Evolutionary conservation across 108 stramenopile genomes (phyloP).

Genomic region (Phaeodactylum tricornutum): DNA sequence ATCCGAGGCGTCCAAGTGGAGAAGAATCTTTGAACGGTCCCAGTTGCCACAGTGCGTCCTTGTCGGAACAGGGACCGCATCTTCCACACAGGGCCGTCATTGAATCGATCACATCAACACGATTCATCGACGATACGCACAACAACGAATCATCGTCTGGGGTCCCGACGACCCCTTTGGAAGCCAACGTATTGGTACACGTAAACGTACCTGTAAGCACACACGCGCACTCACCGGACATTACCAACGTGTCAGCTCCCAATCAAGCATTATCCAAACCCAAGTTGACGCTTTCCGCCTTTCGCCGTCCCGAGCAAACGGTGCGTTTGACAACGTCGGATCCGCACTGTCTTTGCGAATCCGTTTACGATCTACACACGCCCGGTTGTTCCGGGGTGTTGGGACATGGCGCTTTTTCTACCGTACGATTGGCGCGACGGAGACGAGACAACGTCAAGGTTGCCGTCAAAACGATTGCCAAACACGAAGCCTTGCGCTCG

Average conservation of each 20-base stretch:
- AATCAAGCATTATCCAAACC: no score
- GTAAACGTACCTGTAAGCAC: background rate
- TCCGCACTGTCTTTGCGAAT: slow-evolving; percentile 34
- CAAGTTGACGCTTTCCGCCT: slow-evolving; percentile 60
- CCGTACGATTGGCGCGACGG: slow-evolving; percentile 54
- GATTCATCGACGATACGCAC: background rate
- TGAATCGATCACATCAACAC: background rate
- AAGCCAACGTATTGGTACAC: background rate
- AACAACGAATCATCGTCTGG: background rate
- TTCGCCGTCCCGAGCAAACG: slow-evolving; percentile 50
- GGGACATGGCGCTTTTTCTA: slow-evolving; percentile 78
- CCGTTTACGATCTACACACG: slow-evolving; percentile 58
- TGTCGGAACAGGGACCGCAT: background rate
- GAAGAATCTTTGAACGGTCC: background rate
- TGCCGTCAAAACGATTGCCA: slow-evolving; percentile 80
- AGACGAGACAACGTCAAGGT: slow-evolving; percentile 33
- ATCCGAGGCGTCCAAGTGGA: background rate
- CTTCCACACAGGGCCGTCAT: no score
- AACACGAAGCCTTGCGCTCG: slow-evolving; percentile 72
- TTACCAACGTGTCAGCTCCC: no score
- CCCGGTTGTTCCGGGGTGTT: slow-evolving; percentile 48
- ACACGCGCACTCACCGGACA: background rate
- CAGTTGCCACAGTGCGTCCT: background rate
- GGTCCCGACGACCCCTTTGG: background rate
- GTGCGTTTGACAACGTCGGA: slow-evolving; percentile 57